Base-by-base conservation (phyloP, 1,284 basidiomycete genomes). In the Cryptococcus sp. region DNA sequence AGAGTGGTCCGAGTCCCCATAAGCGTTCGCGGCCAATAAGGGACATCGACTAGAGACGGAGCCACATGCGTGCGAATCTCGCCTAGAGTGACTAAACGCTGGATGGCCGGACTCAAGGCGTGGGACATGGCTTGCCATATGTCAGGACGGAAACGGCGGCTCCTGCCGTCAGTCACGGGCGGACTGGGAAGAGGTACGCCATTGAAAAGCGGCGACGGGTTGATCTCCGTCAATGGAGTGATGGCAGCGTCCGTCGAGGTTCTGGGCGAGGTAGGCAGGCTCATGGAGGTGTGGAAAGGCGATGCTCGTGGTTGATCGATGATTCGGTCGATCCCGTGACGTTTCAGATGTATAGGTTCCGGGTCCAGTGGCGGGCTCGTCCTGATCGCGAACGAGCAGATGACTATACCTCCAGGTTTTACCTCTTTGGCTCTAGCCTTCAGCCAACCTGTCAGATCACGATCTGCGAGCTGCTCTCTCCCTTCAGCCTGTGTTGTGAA, bases 21-120 rank as follows among this genome's bases (percentile, higher is more conserved):
- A 2, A 68, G 45, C 3, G 59, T 63, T 23, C 66, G 38, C n/a
- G 66, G 64, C 66, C 66, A 68, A 40, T 54, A 62, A n/a, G 64
- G 60, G 10, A 62, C 60, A 47, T 68, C 66, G 1, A 65, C 58
- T 19, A 68, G 35, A 25, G 54, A 35, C 7, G 61, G 61, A 4
- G 66, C 66, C 8, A 65, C 60, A 23, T 62, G 55, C 22, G 57
- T 56, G 43, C 64, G 51, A 49, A 68, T 63, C 38, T 68, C 66
- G 11, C 64, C 66, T 8, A 65, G 51, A n/a, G 49, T 57, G 8
- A 68, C 64, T 22, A 64, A 52, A n/a, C 63, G 53, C 42, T 66
- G 62, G 5, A 66, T 55, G 15, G 66, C 64, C 45, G 60, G 60
- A 38, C 43, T 55, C 8, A 66, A 47, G 8, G 66, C 64, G 17